Evolutionary conservation across 2,329 filamentous ascomycete species (phyloP).

Genomic region (Colletotrichum sp.): DNA sequence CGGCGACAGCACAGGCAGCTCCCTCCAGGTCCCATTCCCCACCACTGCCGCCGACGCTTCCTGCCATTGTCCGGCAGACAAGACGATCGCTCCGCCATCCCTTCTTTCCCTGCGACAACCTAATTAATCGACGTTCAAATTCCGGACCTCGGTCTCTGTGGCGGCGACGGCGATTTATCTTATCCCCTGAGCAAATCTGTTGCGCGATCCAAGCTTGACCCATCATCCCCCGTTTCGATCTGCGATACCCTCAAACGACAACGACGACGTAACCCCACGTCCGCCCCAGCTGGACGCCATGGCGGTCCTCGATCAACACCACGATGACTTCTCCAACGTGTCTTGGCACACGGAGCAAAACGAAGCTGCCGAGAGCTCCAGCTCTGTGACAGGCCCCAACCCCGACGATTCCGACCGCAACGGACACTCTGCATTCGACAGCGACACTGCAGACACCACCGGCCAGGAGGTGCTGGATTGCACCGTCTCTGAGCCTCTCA

Average conservation of each 20-base stretch:
- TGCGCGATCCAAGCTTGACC: neutral
- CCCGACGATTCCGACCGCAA: slow-evolving; percentile 19
- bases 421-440: slow-evolving; percentile 49
- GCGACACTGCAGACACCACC: slow-evolving; percentile 62
- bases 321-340: slow-evolving; percentile 80
- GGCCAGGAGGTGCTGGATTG: slow-evolving; percentile 79
- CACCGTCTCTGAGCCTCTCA: slow-evolving; percentile 81
- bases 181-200: neutral
- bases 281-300: slow-evolving; percentile 30
- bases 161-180: neutral
- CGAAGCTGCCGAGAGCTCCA: slow-evolving; percentile 23
- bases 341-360: slow-evolving; percentile 74
- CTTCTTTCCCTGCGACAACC: slow-evolving; percentile 1
- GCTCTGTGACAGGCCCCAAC: slow-evolving; percentile 30
- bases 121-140: neutral
- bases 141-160: neutral
- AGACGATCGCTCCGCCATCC: slow-evolving; percentile 3
- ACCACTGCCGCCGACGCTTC: slow-evolving; percentile 20
- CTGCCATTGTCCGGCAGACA: slow-evolving; percentile 9
- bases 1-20: slow-evolving; percentile 15
- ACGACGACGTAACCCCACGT: slow-evolving; percentile 22
- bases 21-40: neutral
- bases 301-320: slow-evolving; percentile 53
- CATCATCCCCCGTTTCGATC: neutral
- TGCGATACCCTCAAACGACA: neutral